Evolutionary conservation across 148 eudicot genomes (phyloP).

Genomic region (Bassia scoparia): DNA sequence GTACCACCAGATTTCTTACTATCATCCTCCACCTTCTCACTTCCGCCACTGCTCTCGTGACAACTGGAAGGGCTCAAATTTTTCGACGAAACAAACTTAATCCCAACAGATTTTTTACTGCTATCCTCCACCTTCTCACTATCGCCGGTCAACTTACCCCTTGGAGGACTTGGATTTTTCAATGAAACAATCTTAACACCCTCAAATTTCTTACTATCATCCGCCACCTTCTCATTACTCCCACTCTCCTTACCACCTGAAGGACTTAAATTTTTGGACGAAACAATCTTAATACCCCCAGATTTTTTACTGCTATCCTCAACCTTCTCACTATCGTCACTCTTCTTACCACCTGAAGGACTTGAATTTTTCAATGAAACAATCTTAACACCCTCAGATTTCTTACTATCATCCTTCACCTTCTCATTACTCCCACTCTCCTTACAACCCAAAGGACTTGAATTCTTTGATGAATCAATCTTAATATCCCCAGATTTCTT

Average conservation of each 20-base stretch:
- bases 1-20: background rate
- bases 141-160: background rate
- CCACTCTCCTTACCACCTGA: constrained; percentile 24
- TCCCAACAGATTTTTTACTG: background rate
- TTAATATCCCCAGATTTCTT: constrained; percentile 23
- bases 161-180: background rate
- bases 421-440: constrained; percentile 33
- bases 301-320: constrained; percentile 16
- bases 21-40: no score
- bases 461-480: constrained; percentile 16
- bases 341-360: constrained; percentile 3
- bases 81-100: constrained; percentile 13
- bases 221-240: constrained; percentile 13
- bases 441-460: constrained; percentile 4
- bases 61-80: constrained; percentile 5
- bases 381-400: constrained; percentile 16
- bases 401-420: constrained; percentile 47
- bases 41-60: no score
- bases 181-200: constrained; percentile 1
- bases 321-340: constrained; percentile 35
- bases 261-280: constrained; percentile 9
- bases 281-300: constrained; percentile 13
- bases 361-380: background rate
- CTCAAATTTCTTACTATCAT: no score
- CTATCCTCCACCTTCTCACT: constrained; percentile 19